phyloP scores from a whole-genome alignment of 495 filamentous ascomycete genomes.

The Bacidia gigantensis region DNA sequence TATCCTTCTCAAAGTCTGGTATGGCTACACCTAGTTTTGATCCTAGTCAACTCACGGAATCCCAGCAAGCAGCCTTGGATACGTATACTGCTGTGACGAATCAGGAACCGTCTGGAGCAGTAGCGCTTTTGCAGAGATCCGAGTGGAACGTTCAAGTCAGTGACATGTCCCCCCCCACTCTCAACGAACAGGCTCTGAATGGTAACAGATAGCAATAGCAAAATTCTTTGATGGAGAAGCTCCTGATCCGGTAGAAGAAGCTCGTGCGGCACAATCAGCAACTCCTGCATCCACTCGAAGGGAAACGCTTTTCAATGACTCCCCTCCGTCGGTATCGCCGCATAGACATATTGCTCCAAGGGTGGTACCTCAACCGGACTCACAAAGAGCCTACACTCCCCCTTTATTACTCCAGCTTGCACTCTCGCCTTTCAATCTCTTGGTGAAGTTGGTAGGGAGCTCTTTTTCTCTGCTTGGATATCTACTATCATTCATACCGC shows the following conservation, averaged over 20 bases:
- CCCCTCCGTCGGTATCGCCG: constrained; percentile 26
- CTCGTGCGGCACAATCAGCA: constrained; percentile 44
- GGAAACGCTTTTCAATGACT: constrained; percentile 57
- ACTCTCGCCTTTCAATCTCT: constrained; percentile 67
- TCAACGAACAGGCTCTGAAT: constrained; percentile 14
- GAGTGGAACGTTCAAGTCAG: constrained; percentile 92
- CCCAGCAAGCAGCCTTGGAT: constrained; percentile 67
- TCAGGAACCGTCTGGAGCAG: constrained; percentile 61
- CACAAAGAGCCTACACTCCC: constrained; percentile 47
- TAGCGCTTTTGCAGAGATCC: constrained; percentile 67
- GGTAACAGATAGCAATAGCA: constrained; percentile 69
- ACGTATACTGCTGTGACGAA: constrained; percentile 82
- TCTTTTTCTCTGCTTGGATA: constrained; percentile 52
- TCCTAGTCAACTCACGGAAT: constrained; percentile 52
- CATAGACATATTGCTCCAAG: constrained; percentile 55
- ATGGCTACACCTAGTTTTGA: constrained; percentile 36
- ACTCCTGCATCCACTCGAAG: constrained; percentile 38
- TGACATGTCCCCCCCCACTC: constrained; percentile 5
- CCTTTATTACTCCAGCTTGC: constrained; percentile 63
- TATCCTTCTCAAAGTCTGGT: not conserved
- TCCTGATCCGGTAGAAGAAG: constrained; percentile 66
- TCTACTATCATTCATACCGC: constrained; percentile 73
- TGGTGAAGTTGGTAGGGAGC: constrained; percentile 52
- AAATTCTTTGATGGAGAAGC: constrained; percentile 97
- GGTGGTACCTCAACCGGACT: constrained; percentile 59